These are phyloP conservation scores for Pythium coloratum DNA, from an alignment of 352 stramenopile species.

Conservation along the genomic window DNA sequence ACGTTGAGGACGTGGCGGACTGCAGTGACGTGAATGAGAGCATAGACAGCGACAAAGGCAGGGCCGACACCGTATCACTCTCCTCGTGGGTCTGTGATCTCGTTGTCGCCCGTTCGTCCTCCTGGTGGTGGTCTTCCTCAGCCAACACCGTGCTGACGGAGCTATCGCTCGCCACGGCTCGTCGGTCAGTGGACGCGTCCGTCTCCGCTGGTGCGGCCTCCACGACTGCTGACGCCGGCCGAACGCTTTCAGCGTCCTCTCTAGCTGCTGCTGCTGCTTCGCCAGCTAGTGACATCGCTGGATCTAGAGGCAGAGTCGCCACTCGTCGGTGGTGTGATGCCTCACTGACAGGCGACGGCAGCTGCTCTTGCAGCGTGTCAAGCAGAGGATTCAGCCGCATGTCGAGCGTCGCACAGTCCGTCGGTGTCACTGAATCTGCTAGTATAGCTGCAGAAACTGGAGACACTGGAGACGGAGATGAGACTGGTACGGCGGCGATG, in stretches of 20 bases:
- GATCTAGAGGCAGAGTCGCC: conserved; percentile 23
- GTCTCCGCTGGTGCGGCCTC: conserved; percentile 22
- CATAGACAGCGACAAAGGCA: conserved; percentile 64
- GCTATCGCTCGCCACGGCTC: conserved; percentile 20
- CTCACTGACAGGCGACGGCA: not conserved
- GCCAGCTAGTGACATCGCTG: conserved; percentile 15
- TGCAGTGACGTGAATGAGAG: conserved; percentile 53
- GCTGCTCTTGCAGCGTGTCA: conserved; percentile 6
- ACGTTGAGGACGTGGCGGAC: conserved; percentile 22
- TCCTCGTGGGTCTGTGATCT: conserved; percentile 25
- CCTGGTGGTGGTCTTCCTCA: conserved; percentile 23
- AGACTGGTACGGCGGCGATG: not conserved
- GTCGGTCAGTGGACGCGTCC: conserved; percentile 2
- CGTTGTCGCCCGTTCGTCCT: conserved; percentile 13
- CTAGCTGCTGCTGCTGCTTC: not conserved
- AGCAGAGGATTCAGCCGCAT: conserved; percentile 23
- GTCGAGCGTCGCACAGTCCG: not conserved
- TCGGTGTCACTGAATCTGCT: not conserved
- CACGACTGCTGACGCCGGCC: not conserved
- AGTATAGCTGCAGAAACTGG: not conserved
- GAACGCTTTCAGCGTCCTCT: not conserved
- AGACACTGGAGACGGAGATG: not conserved
- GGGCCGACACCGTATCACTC: conserved; percentile 34
- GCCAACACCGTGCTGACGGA: conserved; percentile 25
- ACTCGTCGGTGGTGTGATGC: not conserved